Evolutionary conservation across 129 eudicot species (phyloP), one percentile per base, ranked within the genome.

Genomic region (Escallonia herrerae): DNA sequence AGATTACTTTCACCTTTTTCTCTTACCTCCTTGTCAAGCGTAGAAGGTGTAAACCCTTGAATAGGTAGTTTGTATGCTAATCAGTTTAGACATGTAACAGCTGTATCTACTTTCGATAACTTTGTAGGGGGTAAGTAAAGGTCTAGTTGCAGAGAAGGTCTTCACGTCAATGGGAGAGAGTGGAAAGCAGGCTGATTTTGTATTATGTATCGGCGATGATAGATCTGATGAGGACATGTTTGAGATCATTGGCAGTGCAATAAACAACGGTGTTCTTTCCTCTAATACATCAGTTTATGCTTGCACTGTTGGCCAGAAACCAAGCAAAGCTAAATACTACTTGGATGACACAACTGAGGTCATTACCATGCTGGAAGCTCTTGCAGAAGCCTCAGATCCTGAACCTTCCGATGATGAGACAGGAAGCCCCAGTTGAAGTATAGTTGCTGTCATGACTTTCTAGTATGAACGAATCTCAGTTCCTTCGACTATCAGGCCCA

Each of bases 151-250:
- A 3, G 87, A 81, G 76, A 82, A 73, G 77, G 77, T 85, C 40
- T 80, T 85, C 51, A 46, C 82, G 53, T 72, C 79, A 39, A 79
- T 85, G 91, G 66, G 69, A 11, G 66, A 39, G 40, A 72, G 43
- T 0, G 82, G 76, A 56, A 67, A 63, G 50, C 67, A 68, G 33
- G 87, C 85, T 39, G 91, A 85, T 74, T 85, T 85, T 79, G 91
- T 85, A n/a, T 80, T 85, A 4, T 85, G 91, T 63, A 82, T 85
- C 44, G 91, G 91, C 5, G 91, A 85, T 46, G 91, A 85, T 63
- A 82, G 84, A 76, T 81, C 87, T 3, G 91, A 85, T 9, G 91
- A 85, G 43, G 91, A 85, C 56, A 85, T 85, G 91, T 85, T 85
- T 72, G 91, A 81, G 66, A 81, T 76, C 68, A 85, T 85, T 52